Base-by-base conservation (phyloP, 176 grass and related monocot genomes). In the Elaeis guineensis region DNA sequence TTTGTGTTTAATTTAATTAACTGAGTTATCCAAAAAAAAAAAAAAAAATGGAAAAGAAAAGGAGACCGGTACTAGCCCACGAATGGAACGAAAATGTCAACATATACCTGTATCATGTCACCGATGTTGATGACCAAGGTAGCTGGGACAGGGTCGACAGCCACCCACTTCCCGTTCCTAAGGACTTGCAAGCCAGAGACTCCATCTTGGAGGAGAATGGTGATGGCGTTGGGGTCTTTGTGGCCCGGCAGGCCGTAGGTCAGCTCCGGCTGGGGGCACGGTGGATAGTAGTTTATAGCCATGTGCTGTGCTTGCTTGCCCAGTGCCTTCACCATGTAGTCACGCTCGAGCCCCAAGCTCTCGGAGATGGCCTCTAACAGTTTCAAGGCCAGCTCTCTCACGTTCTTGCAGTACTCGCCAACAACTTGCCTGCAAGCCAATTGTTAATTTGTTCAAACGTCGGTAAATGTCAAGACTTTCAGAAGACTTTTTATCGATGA, bases 271-370 rank as follows among this genome's bases (percentile, higher is more conserved):
- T 87, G 83, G 58, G 83, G 91, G 72, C 91, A 96, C 19, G 75
- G 87, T 16, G 91, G 91, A 58, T 96, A 96, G 69, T 87, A 96
- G 57, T 96, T 96, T 44, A 96, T 73, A 4, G 86, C 91, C 86
- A 96, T 96, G 78, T 96, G 91, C 69, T 96, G 91, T 4, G 87
- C 91, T 0, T 96, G 91, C 61, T 75, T 65, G 18, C 91, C 91
- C 68, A 96, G 81, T 54, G 78, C 86, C 17, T 57, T 54, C 77
- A 80, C 86, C 86, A 96, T 96, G 75, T 90, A 78, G 30, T 75
- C 72, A 54, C 72, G 75, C 22, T 87, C 80, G 19, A 87, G 73
- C 3, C 80, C 86, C 2, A 96, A 72, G 75, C 83, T 81, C 61
- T 90, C 86, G 3, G 86, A 86, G 8, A 96, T 96, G 12, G 80